Evolutionary conservation across 139 green algal genomes (phyloP).

Genomic region (Chlamydomonas sphaeroides): DNA sequence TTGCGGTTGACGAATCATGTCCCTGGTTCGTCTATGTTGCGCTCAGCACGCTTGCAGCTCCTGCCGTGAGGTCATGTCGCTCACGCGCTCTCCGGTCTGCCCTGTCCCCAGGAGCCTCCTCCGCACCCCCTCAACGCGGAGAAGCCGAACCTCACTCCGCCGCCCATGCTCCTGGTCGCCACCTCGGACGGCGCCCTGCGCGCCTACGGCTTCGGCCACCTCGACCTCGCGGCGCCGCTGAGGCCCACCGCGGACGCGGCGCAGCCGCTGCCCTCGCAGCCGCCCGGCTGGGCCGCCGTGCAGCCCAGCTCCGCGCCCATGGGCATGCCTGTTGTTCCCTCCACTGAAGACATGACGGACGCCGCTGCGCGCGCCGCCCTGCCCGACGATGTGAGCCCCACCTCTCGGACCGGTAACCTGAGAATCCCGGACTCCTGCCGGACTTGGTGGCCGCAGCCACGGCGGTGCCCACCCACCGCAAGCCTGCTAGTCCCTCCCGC

Average conservation of each 20-base stretch:
- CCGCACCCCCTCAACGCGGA: slow-evolving; percentile 58
- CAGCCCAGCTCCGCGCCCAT: too few species aligned
- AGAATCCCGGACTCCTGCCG: too few species aligned
- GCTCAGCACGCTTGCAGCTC: too few species aligned
- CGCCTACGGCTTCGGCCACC: slow-evolving; percentile 57
- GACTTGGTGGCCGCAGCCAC: too few species aligned
- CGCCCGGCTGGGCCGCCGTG: neutral
- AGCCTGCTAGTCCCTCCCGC: too few species aligned
- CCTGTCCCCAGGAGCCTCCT: neutral
- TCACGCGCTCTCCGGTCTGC: too few species aligned
- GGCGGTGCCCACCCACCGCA: too few species aligned
- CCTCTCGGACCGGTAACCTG: too few species aligned
- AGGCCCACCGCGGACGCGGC: neutral
- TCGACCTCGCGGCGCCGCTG: neutral
- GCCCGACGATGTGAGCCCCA: slow-evolving; percentile 1
- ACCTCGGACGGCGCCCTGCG: slow-evolving; percentile 71
- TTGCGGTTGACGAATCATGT: neutral
- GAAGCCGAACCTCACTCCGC: slow-evolving; percentile 43
- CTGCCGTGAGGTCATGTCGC: too few species aligned
- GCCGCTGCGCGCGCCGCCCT: neutral
- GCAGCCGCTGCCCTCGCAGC: neutral
- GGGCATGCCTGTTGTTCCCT: too few species aligned
- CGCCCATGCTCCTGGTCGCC: slow-evolving; percentile 61
- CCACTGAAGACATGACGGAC: neutral
- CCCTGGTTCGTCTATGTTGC: neutral